Evolutionary conservation across 352 stramenopile species (phyloP).

Genomic region (Halophytophthora batemanensis): DNA sequence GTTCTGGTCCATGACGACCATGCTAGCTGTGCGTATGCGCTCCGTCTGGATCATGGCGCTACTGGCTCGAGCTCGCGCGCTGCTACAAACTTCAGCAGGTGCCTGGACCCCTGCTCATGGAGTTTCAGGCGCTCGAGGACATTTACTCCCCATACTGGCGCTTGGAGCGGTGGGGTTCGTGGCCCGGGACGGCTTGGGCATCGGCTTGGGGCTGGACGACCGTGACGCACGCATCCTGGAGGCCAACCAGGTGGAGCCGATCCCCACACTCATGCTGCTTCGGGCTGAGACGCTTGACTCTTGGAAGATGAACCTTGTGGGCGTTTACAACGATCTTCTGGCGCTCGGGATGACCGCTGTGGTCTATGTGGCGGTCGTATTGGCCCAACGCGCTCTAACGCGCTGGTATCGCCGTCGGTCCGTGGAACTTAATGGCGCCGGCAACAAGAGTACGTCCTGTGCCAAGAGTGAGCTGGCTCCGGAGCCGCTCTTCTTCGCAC

Average conservation of each 20-base stretch:
- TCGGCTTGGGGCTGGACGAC: constrained; percentile 29
- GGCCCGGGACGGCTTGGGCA: constrained; percentile 27
- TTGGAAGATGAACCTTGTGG: constrained; percentile 60
- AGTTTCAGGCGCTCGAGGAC: constrained; percentile 38
- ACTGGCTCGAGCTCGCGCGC: constrained; percentile 36
- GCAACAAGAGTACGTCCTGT: constrained; percentile 9
- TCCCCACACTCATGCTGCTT: constrained; percentile 54
- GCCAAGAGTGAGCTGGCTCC: constrained; percentile 13
- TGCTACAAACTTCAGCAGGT: constrained; percentile 45
- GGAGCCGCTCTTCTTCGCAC: constrained; percentile 46
- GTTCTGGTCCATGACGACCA: constrained; percentile 32
- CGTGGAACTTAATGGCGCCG: constrained; percentile 15
- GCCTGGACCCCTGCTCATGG: constrained; percentile 46
- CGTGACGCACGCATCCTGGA: constrained; percentile 49
- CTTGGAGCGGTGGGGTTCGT: constrained; percentile 38
- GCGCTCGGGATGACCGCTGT: constrained; percentile 37
- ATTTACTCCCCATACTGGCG: constrained; percentile 32
- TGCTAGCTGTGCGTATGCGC: constrained; percentile 49
- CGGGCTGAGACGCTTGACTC: constrained; percentile 47
- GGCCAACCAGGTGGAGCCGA: constrained; percentile 47
- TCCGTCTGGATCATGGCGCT: constrained; percentile 46
- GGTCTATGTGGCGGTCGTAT: constrained; percentile 31
- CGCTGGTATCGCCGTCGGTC: constrained; percentile 21
- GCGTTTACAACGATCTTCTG: constrained; percentile 48
- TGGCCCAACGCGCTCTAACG: constrained; percentile 18